Evolutionary conservation across 2,329 filamentous ascomycete species (phyloP), one percentile per base, ranked within the genome.

Genomic region (Dryadomyces sulphureus): DNA sequence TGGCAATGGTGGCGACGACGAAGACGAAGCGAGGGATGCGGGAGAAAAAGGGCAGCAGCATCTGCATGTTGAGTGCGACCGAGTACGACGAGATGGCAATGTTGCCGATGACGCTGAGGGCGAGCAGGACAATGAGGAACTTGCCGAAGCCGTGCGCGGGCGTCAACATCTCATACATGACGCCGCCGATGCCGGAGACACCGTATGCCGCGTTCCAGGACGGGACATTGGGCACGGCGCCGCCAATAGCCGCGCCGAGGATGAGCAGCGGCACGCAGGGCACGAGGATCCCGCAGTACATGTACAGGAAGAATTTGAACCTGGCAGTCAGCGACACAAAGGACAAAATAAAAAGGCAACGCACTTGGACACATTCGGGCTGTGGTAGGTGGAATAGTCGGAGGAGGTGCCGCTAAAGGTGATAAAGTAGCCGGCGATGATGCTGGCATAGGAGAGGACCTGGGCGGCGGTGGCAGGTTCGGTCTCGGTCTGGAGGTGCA

Each of bases 311-410:
- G 44, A 73, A 62, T 30, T 54, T 59, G 43, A 54, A n/a, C 47
- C 61, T 63, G 41, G 11, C 11, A 9, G 48, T 32, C 52, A 48
- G 49, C 42, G n/a, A 43, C n/a, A 17, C n/a, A 17, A 1, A 24
- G 6, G 20, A 7, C 19, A 20, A 16, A 12, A 35, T 3, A 27
- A 11, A 9, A 4, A 9, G 20, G 38, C 16, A 12, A 52, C 62
- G 49, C 56, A 66, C 56, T 64, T 60, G 45, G 68, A 62, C 7
- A 59, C 64, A 21, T 59, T 56, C 4, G 69, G 66, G 43, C 65
- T 61, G 57, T 75, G 69, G 53, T 78, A 78, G 8, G 69, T 69
- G n/a, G 68, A 67, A 49, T 75, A 76, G 52, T 78, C 74, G n/a
- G 70, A 72, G 0, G 66, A 68, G 4, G 70, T 69, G 3, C 69